Percentiles rank a stretch among this genome's conserved stretches.
Conservation (phyloP, 345 rosid genomes). For the Salix koriyanagi region DNA sequence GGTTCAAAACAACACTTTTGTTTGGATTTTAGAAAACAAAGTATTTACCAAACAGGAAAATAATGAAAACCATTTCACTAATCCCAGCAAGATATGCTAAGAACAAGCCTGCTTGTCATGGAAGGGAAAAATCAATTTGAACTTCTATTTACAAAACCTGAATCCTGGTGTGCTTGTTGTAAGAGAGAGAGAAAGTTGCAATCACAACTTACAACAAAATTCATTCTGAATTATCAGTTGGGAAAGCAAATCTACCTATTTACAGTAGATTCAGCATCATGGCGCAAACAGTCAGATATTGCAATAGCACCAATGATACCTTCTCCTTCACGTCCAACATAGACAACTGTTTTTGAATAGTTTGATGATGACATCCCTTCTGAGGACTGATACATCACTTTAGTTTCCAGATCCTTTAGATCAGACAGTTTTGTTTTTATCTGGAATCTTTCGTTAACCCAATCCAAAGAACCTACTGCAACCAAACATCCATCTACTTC, state of each 20-base stretch:
- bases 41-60: background rate
- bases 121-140: background rate
- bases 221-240: background rate
- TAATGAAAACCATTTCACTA: background rate
- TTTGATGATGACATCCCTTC: slow-evolving; percentile 37
- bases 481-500: slow-evolving; percentile 83
- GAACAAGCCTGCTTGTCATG: background rate
- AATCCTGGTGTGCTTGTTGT: background rate
- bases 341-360: slow-evolving; percentile 75
- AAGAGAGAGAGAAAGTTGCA: background rate
- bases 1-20: background rate
- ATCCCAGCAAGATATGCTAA: background rate
- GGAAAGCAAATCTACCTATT: slow-evolving; percentile 45
- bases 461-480: slow-evolving; percentile 77
- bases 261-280: slow-evolving; percentile 76
- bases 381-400: slow-evolving; percentile 38
- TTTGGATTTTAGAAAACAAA: background rate
- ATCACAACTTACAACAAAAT: background rate
- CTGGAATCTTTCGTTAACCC: slow-evolving; percentile 76
- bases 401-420: slow-evolving; percentile 44
- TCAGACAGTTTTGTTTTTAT: slow-evolving; percentile 41
- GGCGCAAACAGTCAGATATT: slow-evolving; percentile 68
- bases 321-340: slow-evolving; percentile 81
- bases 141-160: background rate
- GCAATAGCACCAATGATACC: slow-evolving; percentile 88